Evolutionary conservation across 805 yeast genomes (phyloP).

Genomic region (Jamesozyma spencerorum): DNA sequence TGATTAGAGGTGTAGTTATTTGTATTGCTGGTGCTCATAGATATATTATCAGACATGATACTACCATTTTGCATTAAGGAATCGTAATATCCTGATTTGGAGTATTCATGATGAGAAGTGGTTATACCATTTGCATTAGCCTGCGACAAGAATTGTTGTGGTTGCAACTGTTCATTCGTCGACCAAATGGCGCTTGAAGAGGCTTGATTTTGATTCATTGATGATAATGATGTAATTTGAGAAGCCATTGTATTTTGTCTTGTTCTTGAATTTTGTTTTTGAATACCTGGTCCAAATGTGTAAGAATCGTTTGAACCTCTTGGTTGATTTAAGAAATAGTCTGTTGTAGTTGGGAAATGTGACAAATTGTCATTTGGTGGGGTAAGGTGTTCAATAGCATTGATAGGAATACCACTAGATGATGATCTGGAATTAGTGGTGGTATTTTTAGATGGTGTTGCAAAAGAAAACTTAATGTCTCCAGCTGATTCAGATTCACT

Average conservation of each 20-base stretch:
- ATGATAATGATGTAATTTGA: constrained; percentile 29
- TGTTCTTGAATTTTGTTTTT: constrained; percentile 24
- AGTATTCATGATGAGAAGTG: constrained; percentile 10
- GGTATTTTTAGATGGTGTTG: constrained; percentile 7
- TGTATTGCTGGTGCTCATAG: neutral
- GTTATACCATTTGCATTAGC: constrained; percentile 10
- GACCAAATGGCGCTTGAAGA: constrained; percentile 24
- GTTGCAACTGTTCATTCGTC: constrained; percentile 15
- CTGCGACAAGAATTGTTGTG: constrained; percentile 12
- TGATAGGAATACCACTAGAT: constrained; percentile 11
- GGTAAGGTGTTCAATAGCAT: constrained; percentile 15
- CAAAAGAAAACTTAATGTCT: constrained; percentile 8
- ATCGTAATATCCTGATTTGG: constrained; percentile 18
- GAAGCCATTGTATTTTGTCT: constrained; percentile 30
- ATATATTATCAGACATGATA: neutral
- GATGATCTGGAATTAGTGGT: neutral
- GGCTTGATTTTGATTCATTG: constrained; percentile 13
- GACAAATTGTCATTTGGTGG: constrained; percentile 25
- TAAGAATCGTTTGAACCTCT: constrained; percentile 28
- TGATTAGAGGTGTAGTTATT: constrained; percentile 1
- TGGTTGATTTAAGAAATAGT: constrained; percentile 19
- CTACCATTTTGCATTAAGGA: constrained; percentile 7
- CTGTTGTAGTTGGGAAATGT: constrained; percentile 23
- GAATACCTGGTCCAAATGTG: constrained; percentile 11
- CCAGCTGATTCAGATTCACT: constrained; percentile 13